Percentiles rank a stretch among this genome's conserved stretches.
Conservation (phyloP, 495 filamentous ascomycete genomes). For the Peziza echinospora region DNA sequence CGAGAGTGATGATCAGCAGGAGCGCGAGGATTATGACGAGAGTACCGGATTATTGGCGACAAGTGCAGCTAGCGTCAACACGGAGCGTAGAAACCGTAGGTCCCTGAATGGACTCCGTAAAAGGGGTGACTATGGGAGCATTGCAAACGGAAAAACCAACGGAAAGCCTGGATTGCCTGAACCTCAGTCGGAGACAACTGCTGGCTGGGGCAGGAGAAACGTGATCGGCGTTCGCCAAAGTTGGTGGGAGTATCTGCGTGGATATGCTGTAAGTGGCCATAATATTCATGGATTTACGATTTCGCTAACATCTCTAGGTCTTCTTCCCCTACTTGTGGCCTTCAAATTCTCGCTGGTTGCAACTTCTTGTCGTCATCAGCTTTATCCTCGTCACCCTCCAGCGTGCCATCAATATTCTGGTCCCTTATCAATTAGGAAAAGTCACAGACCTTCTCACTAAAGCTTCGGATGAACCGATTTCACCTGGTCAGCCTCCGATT, state of each 20-base stretch:
- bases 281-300: not conserved
- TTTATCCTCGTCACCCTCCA: slow-evolving; percentile 55
- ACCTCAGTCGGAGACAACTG: slow-evolving; percentile 20
- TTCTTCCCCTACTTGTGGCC: slow-evolving; percentile 96
- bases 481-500: not conserved
- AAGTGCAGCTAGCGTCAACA: slow-evolving; percentile 20
- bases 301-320: slow-evolving; percentile 18
- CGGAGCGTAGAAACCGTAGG: slow-evolving; percentile 22
- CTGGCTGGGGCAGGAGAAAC: slow-evolving; percentile 45
- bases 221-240: slow-evolving; percentile 39
- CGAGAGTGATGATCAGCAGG: slow-evolving; percentile 15
- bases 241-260: slow-evolving; percentile 79
- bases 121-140: not conserved
- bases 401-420: slow-evolving; percentile 57
- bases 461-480: not conserved
- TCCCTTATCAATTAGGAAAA: slow-evolving; percentile 50
- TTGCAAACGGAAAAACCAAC: slow-evolving; percentile 9
- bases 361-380: slow-evolving; percentile 58
- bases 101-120: slow-evolving; percentile 24
- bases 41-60: slow-evolving; percentile 28
- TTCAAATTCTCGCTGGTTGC: slow-evolving; percentile 44
- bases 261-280: slow-evolving; percentile 32
- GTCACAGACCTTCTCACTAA: slow-evolving; percentile 43
- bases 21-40: slow-evolving; percentile 23
- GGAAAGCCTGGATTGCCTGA: slow-evolving; percentile 23